A percentile compares a stretch with the other conserved stretches of the same genome.
phyloP scores from a whole-genome alignment of 208 protist genomes.

The Balamuthia mandrillaris region DNA sequence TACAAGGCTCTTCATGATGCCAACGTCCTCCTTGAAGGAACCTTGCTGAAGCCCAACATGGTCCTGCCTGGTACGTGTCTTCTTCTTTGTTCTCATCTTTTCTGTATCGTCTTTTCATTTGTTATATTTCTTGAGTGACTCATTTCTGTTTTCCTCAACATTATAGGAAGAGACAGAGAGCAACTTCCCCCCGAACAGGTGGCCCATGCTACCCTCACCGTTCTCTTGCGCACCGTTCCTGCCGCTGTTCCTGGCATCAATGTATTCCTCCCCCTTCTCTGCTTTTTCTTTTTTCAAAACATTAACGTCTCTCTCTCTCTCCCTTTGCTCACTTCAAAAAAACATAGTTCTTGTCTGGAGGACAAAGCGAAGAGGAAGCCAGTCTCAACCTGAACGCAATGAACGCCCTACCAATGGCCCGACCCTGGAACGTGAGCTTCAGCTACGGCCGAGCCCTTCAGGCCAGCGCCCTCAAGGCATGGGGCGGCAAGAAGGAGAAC shows the following conservation, averaged over 20 bases:
- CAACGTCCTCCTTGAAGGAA: conserved; percentile 89
- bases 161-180: no score
- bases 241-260: conserved; percentile 87
- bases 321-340: background rate
- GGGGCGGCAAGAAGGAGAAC: conserved; percentile 86
- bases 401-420: conserved; percentile 70
- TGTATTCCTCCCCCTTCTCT: background rate
- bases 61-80: conserved; percentile 85
- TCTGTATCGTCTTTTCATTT: no score
- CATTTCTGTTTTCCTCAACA: no score
- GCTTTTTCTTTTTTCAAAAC: background rate
- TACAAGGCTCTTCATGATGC: conserved; percentile 83
- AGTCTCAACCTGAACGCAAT: conserved; percentile 93
- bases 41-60: conserved; percentile 96
- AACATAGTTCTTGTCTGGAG: conserved; percentile 87
- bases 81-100: no score
- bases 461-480: conserved; percentile 82
- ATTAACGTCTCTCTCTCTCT: no score
- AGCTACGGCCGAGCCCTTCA: conserved; percentile 93
- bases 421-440: conserved; percentile 88
- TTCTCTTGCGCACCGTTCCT: conserved; percentile 86
- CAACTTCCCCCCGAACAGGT: conserved; percentile 84
- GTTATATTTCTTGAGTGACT: no score
- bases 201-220: conserved; percentile 81
- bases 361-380: conserved; percentile 90